Percentiles rank a stretch among this genome's conserved stretches.
Evolutionary conservation across 441 rosid genomes (phyloP).

Genomic region (Bocquillonia castaneifolia): DNA sequence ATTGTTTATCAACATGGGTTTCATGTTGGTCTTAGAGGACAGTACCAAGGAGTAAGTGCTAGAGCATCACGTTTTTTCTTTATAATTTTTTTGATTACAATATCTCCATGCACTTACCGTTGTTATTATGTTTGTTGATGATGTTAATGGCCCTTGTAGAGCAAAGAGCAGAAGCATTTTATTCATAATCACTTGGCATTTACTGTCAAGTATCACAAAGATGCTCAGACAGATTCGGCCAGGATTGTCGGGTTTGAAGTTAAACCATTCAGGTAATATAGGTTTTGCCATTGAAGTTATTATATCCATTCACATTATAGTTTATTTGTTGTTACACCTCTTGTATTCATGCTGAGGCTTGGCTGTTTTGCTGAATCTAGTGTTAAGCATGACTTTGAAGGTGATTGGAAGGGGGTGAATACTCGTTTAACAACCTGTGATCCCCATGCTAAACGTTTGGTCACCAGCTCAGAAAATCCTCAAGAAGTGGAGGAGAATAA

Average conservation of each 20-base stretch:
- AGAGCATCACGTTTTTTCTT: conserved; percentile 8
- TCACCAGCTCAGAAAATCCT: conserved; percentile 73
- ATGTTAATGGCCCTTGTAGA: too few species aligned
- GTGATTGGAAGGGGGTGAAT: conserved; percentile 67
- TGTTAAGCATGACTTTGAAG: conserved; percentile 76
- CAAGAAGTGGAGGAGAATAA: conserved; percentile 76
- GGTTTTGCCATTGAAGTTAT: not conserved
- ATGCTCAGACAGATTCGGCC: conserved; percentile 47
- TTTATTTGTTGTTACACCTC: not conserved
- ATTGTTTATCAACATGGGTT: conserved; percentile 80
- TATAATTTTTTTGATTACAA: not conserved
- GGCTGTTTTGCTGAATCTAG: conserved; percentile 38
- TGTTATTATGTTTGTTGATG: conserved; percentile 17
- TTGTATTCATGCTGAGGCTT: conserved; percentile 2
- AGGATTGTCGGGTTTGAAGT: conserved; percentile 94
- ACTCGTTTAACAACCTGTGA: conserved; percentile 75
- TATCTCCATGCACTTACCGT: conserved; percentile 6
- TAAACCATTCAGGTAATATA: conserved; percentile 69
- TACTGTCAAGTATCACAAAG: conserved; percentile 71
- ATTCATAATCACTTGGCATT: conserved; percentile 79
- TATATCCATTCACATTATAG: not conserved
- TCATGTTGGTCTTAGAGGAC: conserved; percentile 75
- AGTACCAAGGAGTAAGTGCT: conserved; percentile 66
- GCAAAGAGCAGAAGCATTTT: conserved; percentile 71
- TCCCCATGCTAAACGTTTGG: conserved; percentile 73